Evolutionary conservation across 495 filamentous ascomycete species (phyloP), one percentile per base, ranked within the genome.

Genomic region (Penicillium taxi): DNA sequence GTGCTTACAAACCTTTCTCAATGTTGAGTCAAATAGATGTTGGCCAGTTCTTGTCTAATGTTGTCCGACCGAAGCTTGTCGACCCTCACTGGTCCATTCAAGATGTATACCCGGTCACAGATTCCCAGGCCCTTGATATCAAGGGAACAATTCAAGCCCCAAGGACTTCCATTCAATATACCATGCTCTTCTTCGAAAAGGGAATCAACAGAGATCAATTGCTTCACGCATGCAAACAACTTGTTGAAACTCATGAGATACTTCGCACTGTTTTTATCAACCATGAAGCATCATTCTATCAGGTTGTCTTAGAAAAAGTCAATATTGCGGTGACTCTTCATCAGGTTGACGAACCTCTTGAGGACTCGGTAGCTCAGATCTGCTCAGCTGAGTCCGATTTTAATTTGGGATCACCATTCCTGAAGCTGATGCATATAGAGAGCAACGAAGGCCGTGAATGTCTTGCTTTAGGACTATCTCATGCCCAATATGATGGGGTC

Each of bases 401-500:
- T 53, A 58, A 60, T 0, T 63, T 77, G 0, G 79, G 78, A 2
- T 72, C 70, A 0, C 55, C 73, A 0, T 81, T 81, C 45, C 52
- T 78, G 18, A 69, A 71, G 26, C 58, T 76, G 37, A 54, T 74
- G 29, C 64, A 72, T 25, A 55, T 78, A 28, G 51, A 63, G 22
- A 55, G 48, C 18, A 55, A 53, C 5, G 44, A 53, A n/a, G 48
- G 56, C 4, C 42, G 59, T 16, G 60, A 66, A 35, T 68, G 60
- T 13, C 72, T 84, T 6, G 45, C 68, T 14, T 56, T 84, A 35
- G 60, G 76, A 1, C 64, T 84, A 0, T 82, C 78, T 0, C 80
- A 84, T 45, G 75, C 80, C 1, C 78, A 79, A 32, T 84, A 84
- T 48, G 80, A 84, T 39, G 80, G 75, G 18, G 64, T 81, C 2